Evolutionary conservation across 495 filamentous ascomycete species (phyloP).

Genomic region (Antarctomyces pellizariae): DNA sequence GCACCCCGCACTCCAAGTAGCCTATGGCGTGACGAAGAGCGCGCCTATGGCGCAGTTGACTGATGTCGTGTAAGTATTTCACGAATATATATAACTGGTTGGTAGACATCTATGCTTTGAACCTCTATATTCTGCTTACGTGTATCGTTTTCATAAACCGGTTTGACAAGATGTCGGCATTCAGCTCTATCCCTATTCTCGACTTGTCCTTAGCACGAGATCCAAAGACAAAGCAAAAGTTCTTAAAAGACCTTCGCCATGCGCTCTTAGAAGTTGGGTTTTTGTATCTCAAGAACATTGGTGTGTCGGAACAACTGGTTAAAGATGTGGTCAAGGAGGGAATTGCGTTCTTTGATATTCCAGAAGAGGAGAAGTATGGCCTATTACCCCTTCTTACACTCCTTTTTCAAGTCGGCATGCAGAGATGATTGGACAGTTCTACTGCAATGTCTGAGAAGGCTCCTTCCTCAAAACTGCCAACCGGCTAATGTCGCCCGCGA

Average conservation of each 20-base stretch:
- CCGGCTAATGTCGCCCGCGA: no score
- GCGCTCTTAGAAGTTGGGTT: conserved; percentile 84
- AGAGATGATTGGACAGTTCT: no score
- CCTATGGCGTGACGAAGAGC: no score
- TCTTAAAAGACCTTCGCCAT: conserved; percentile 47
- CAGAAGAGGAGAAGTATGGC: conserved; percentile 49
- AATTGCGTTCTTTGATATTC: conserved; percentile 58
- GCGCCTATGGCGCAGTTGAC: no score
- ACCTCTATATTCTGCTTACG: no score
- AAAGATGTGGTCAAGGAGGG: conserved; percentile 43
- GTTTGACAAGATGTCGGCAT: conserved; percentile 24
- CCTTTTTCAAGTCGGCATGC: no score
- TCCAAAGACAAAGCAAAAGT: conserved; percentile 45
- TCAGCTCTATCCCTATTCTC: conserved; percentile 59
- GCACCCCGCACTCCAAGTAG: no score
- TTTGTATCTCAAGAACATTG: conserved; percentile 71
- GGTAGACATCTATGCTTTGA: no score
- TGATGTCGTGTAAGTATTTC: no score
- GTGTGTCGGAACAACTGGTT: conserved; percentile 42
- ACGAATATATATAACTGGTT: no score
- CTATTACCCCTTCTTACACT: conserved; percentile 1
- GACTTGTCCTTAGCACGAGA: conserved; percentile 43
- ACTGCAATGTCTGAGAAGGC: no score
- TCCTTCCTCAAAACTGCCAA: no score
- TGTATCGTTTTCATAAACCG: background rate